Evolutionary conservation across 2,329 filamentous ascomycete genomes (phyloP), one percentile per base, ranked within the genome.

Genomic region (Phialemonium atrogriseum): DNA sequence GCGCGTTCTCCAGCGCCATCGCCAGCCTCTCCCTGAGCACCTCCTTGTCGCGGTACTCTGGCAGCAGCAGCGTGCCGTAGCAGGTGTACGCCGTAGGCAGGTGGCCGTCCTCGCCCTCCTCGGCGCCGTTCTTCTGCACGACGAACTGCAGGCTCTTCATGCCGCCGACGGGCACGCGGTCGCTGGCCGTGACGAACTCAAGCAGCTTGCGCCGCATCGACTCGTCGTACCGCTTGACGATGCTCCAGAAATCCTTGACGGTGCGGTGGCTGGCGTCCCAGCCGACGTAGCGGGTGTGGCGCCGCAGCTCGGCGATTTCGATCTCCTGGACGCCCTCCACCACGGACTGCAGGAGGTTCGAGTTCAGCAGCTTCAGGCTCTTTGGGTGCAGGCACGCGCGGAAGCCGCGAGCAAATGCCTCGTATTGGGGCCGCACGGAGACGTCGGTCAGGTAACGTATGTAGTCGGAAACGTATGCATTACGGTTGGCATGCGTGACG

Each of bases 111-210:
- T 63, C 60, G 3, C 60, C 65, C 6, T 67, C 60, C 42, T 73
- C 80, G 33, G 77, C 67, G 11, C 84, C 77, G 49, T 87, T 86
- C 47, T 73, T 77, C 56, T 89, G 82, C 25, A 98, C 70, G 10
- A 84, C 74, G 55, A 96, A 96, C 48, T 83, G 78, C 27, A 96
- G 63, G 45, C 83, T 86, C 40, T 74, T 72, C 49, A 88, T 77
- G 3, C 91, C 91, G 13, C 84, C 87, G 0, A 94, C 84, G 0
- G 91, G 91, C 2, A 96, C 74, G 3, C 91, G 73, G 50, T 95
- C 88, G 46, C 80, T 89, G 1, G 89, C 89, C 10, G 91, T 98
- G 18, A 98, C 88, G 49, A 98, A 98, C 53, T 95, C 87, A 19
- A 98, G 67, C 20, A 98, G 61, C 46, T 75, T 77, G 32, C 77